Evolutionary conservation across 2,329 filamentous ascomycete genomes (phyloP), one percentile per base, ranked within the genome.

Genomic region (Pseudocercospora crystallina): DNA sequence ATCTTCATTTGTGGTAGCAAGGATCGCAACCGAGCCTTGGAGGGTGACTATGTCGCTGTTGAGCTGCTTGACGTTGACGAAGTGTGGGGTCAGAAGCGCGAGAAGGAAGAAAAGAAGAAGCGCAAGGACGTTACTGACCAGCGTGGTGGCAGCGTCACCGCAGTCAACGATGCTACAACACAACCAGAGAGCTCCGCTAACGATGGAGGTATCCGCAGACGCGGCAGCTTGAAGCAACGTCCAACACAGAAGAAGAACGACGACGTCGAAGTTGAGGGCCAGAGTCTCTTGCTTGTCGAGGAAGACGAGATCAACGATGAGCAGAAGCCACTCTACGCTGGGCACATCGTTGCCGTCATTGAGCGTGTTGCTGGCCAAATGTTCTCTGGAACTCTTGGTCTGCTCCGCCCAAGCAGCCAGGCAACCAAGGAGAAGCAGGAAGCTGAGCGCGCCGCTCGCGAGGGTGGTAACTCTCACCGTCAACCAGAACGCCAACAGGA

Each of bases 51-150:
- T 48, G 94, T 99, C 51, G 94, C 94, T 30, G 84, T 99, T 47
- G 94, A 99, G 73, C 84, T 99, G 40, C 84, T 99, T 44, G 92
- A 99, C 66, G 94, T 99, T 7, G 94, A 97, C 69, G 94, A 99
- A 68, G 94, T 99, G 2, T 99, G 94, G 94, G 84, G 87, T 17
- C 94, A 99, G 77, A 99, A 99, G 80, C 89, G 90, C 49, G 94
- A 99, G 72, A 99, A 99, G 72, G 94, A 99, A 74, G 94, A 99
- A 72, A 99, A 99, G 82, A 99, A 99, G 83, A 99, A 97, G 78
- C 89, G 94, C 71, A 99, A 99, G 79, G 94, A 99, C 67, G 95
- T 96, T 53, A 95, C 90, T 31, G 94, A 97, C 69, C 91, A 89
- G 52, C 85, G 92, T 59, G 86, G 86, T 59, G 87, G 87, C 56